Percentiles rank a stretch among this genome's conserved stretches.
phyloP scores from a whole-genome alignment of 1,284 basidiomycete species.

The Austropuccinia psidii region DNA sequence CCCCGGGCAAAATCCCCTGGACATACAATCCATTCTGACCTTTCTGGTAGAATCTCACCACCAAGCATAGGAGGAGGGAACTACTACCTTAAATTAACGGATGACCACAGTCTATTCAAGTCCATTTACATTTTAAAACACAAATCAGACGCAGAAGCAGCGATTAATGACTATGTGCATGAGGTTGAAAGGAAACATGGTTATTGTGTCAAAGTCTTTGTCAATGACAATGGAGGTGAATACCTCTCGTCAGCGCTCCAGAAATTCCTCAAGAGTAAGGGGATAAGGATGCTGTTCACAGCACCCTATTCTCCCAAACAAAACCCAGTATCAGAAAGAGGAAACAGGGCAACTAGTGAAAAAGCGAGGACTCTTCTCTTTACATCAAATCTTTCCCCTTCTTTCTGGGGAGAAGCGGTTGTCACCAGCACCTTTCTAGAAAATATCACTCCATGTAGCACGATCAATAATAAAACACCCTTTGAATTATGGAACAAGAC shows the following conservation, averaged over 20 bases:
- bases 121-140: background rate
- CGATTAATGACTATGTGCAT: background rate
- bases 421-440: background rate
- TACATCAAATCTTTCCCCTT: background rate
- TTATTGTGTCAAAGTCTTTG: background rate
- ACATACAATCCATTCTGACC: conserved; percentile 15
- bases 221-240: background rate
- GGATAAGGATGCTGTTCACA: too few relatives aligned
- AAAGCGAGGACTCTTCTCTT: background rate
- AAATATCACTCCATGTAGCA: background rate
- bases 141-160: background rate
- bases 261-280: background rate
- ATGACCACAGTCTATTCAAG: background rate
- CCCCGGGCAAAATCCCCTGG: too few relatives aligned
- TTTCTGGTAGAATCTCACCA: background rate
- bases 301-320: background rate
- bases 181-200: background rate
- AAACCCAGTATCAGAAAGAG: background rate
- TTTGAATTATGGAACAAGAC: background rate
- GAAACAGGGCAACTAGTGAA: background rate
- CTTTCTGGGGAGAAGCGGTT: conserved; percentile 6
- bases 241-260: background rate
- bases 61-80: background rate
- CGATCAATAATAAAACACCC: background rate
- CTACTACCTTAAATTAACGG: conserved; percentile 11